Conservation (phyloP, 176 grass and related monocot genomes). For the Paspalum vaginatum region DNA sequence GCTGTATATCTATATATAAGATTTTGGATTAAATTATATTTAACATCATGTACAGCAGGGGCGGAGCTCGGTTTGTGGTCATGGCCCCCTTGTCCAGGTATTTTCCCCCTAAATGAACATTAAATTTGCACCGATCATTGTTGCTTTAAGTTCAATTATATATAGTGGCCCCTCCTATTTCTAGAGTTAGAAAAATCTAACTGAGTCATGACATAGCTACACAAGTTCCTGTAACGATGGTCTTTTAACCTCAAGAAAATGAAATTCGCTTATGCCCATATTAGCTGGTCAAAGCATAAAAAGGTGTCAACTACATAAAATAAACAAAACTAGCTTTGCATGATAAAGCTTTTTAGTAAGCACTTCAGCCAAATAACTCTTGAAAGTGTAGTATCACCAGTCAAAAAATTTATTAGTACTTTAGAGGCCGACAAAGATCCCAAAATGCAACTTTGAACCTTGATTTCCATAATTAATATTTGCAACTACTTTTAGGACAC, state of each 20-base stretch:
- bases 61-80: not conserved
- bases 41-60: too few relatives aligned
- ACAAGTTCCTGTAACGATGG: too few relatives aligned
- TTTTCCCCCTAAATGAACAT: not conserved
- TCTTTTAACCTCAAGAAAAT: too few relatives aligned
- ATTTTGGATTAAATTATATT: not conserved
- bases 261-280: not conserved
- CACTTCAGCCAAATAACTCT: not conserved
- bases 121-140: too few relatives aligned
- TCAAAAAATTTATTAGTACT: not conserved
- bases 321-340: not conserved
- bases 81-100: not conserved
- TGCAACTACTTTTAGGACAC: not conserved
- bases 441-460: not conserved
- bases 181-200: not conserved
- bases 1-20: not conserved
- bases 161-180: too few relatives aligned
- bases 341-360: not conserved
- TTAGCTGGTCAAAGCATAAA: not conserved
- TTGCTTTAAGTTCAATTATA: too few relatives aligned
- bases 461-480: not conserved
- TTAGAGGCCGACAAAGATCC: not conserved
- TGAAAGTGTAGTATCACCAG: not conserved
- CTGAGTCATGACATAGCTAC: too few relatives aligned
- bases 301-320: not conserved